Base-by-base conservation (phyloP, 352 stramenopile genomes). In the Phytophthora vignae region DNA sequence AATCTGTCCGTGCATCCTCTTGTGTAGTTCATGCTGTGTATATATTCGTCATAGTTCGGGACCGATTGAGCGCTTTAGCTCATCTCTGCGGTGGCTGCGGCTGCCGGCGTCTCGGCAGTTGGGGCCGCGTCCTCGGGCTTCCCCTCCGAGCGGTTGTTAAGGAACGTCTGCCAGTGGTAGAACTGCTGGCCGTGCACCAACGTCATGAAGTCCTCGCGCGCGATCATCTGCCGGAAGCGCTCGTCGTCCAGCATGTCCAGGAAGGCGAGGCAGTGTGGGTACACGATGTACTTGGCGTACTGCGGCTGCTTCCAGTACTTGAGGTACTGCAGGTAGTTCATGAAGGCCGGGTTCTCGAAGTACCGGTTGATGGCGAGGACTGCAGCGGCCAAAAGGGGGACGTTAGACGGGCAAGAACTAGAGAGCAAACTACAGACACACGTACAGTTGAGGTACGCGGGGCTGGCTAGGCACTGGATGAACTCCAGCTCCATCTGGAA, bases 401-500 rank as follows among this genome's bases (percentile, higher is more conserved):
- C 49, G 21, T 66, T 46, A 76, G 21, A 25, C 1, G 22, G 4
- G 5, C 31, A 8, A n/a, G n/a, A n/a, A n/a, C n/a, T n/a, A n/a
- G n/a, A n/a, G n/a, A n/a, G n/a, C n/a, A n/a, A n/a, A n/a, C n/a
- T n/a, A n/a, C n/a, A n/a, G n/a, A n/a, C n/a, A n/a, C 1, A 74
- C 84, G 25, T 69, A 96, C 90, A 96, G 73, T 97, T 96, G 15
- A 97, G 75, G 68, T 98, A 98, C 4, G 87, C 83, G 7, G 92
- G 89, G 58, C 91, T 97, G 14, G 90, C 88, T 36, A 98, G 79
- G 55, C 88, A 97, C 79, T 98, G 93, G 49, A 98, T 90, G 78
- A 98, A 98, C 84, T 98, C 93, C 42, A 98, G 84, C 77, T 98
- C 93, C 60, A 97, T 93, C 77, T 96, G 90, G 80, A 98, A 98